Percentiles rank a stretch among this genome's conserved stretches.
phyloP scores from a whole-genome alignment of 2,329 filamentous ascomycete species.

The Cladosporium cucumerinum region DNA sequence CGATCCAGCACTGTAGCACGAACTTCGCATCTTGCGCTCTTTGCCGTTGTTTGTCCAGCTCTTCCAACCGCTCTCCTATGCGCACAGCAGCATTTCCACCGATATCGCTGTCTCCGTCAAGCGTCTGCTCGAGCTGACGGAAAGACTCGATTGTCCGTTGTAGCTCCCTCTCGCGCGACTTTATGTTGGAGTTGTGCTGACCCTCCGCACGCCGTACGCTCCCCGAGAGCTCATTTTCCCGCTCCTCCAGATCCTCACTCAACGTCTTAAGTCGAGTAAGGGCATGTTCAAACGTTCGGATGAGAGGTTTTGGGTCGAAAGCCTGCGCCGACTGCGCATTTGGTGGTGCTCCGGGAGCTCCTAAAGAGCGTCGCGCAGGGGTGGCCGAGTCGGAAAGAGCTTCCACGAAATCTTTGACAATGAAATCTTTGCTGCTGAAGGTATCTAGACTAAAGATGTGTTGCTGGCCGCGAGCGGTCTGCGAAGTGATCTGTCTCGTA shows the following conservation, averaged over 20 bases:
- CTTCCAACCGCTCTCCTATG: conserved; percentile 89
- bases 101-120: conserved; percentile 56
- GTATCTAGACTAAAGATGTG: conserved; percentile 75
- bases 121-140: conserved; percentile 78
- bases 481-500: conserved; percentile 24
- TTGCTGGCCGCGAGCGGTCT: conserved; percentile 33
- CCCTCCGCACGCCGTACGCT: conserved; percentile 87
- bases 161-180: conserved; percentile 81
- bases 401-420: conserved; percentile 97
- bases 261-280: conserved; percentile 66
- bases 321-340: conserved; percentile 34
- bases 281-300: conserved; percentile 84
- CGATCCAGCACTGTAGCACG: conserved; percentile 92
- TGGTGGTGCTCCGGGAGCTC: conserved; percentile 46
- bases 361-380: conserved; percentile 68
- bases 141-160: conserved; percentile 91
- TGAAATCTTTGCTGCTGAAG: conserved; percentile 70
- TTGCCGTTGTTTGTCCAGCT: conserved; percentile 86
- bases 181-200: conserved; percentile 87
- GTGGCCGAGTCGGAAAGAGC: conserved; percentile 81
- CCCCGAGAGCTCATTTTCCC: conserved; percentile 85
- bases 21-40: conserved; percentile 91
- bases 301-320: conserved; percentile 96
- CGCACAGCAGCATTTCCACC: conserved; percentile 90
- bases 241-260: conserved; percentile 80